Evolutionary conservation across 441 rosid genomes (phyloP).

Genomic region (Brassica hybrid): DNA sequence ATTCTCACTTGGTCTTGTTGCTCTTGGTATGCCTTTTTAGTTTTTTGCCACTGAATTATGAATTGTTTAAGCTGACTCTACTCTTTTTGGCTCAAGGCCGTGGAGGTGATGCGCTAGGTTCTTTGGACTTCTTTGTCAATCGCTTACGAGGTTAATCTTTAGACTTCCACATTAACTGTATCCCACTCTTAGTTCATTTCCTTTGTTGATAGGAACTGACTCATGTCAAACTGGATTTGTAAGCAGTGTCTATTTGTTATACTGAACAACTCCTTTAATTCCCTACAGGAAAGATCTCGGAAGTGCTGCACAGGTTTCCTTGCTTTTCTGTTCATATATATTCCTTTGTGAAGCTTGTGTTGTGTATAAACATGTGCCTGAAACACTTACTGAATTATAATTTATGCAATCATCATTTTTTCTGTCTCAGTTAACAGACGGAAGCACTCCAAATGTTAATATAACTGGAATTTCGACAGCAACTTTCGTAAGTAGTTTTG

Average conservation of each 20-base stretch:
- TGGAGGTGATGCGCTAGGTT: slow-evolving; percentile 85
- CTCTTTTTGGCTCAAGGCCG: slow-evolving; percentile 69
- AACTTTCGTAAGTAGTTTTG: too few relatives aligned
- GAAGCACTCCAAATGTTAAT: slow-evolving; percentile 79
- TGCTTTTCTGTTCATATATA: slow-evolving; percentile 32
- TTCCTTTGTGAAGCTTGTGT: slow-evolving; percentile 24
- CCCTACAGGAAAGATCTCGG: slow-evolving; percentile 73
- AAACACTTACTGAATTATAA: slow-evolving; percentile 14
- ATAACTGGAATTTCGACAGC: slow-evolving; percentile 54
- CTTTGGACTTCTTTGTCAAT: slow-evolving; percentile 74
- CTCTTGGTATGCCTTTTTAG: slow-evolving; percentile 67
- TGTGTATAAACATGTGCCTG: slow-evolving; percentile 19
- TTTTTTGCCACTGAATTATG: slow-evolving; percentile 4
- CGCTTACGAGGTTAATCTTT: slow-evolving; percentile 70
- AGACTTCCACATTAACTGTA: slow-evolving; percentile 40
- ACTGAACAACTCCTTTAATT: slow-evolving; percentile 37
- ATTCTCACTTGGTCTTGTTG: slow-evolving; percentile 94
- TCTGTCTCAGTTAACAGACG: slow-evolving; percentile 80
- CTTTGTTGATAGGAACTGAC: slow-evolving; percentile 22
- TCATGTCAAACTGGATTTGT: slow-evolving; percentile 22
- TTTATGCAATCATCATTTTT: slow-evolving; percentile 6
- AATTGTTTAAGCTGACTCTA: slow-evolving; percentile 22
- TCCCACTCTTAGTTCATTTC: slow-evolving; percentile 24
- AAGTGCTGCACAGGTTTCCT: slow-evolving; percentile 78
- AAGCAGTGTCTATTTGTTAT: slow-evolving; percentile 14